phyloP scores from a whole-genome alignment of 2,329 filamentous ascomycete species.

The Paraconiothyrium sp. region DNA sequence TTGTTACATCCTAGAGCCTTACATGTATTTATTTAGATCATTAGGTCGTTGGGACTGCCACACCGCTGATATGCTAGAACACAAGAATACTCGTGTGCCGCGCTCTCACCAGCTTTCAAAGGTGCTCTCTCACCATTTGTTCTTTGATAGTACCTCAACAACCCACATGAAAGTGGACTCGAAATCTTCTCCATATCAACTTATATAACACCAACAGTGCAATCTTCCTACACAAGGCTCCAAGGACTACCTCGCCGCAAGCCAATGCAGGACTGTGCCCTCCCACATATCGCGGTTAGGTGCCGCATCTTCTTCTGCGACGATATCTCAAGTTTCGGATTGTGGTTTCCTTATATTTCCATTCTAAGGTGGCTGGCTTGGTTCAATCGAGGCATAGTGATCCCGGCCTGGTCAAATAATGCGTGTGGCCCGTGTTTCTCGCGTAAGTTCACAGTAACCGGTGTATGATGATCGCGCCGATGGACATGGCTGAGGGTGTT shows the following conservation, averaged over 20 bases:
- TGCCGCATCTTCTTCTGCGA: neutral
- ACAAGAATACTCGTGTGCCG: neutral
- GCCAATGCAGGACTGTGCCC: conserved; percentile 5
- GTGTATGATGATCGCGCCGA: neutral
- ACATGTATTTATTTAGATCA: neutral
- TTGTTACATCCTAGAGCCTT: neutral
- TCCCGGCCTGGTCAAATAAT: neutral
- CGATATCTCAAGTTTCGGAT: neutral
- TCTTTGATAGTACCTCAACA: neutral
- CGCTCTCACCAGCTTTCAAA: neutral
- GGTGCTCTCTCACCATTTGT: neutral
- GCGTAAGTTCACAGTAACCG: neutral
- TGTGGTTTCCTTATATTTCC: neutral
- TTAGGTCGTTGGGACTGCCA: neutral
- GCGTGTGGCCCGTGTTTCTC: neutral
- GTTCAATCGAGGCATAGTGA: neutral
- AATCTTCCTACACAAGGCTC: neutral
- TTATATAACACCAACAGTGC: neutral
- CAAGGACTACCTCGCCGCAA: neutral
- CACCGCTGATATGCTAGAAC: neutral
- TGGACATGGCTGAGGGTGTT: neutral
- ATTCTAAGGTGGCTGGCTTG: neutral
- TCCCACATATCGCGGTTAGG: neutral
- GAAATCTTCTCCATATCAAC: neutral
- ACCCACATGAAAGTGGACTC: neutral